Percentiles rank a stretch among this genome's conserved stretches.
Conservation (phyloP, 2,329 filamentous ascomycete species). For the Aspergillus sp. region DNA sequence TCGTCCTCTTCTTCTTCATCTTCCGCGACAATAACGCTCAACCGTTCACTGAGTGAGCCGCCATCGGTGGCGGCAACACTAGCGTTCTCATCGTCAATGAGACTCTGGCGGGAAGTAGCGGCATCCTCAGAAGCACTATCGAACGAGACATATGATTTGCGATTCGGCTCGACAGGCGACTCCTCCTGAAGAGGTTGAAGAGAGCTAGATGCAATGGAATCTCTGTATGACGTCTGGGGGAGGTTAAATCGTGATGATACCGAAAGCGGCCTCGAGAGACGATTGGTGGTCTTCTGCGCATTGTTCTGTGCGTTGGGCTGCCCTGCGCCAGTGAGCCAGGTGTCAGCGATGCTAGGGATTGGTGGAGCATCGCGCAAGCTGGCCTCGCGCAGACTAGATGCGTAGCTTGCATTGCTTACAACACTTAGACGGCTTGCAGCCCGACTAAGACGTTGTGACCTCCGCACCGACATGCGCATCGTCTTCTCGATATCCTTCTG, state of each 20-base stretch:
- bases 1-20: conserved; percentile 90
- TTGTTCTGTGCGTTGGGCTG: conserved; percentile 4
- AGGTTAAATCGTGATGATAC: conserved; percentile 51
- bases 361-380: conserved; percentile 79
- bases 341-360: conserved; percentile 90
- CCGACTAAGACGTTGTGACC: conserved; percentile 84
- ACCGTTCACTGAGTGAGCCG: conserved; percentile 71
- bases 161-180: conserved; percentile 74
- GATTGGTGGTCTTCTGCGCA: conserved; percentile 34
- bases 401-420: conserved; percentile 86
- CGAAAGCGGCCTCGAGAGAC: conserved; percentile 52
- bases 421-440: conserved; percentile 90
- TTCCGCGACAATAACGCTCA: conserved; percentile 77
- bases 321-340: conserved; percentile 60
- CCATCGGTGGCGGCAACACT: conserved; percentile 57
- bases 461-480: conserved; percentile 81
- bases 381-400: conserved; percentile 80
- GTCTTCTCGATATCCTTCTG: conserved; percentile 94
- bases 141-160: conserved; percentile 88
- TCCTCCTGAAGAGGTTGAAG: conserved; percentile 89
- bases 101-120: conserved; percentile 65
- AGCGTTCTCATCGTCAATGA: conserved; percentile 74
- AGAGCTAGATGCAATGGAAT: conserved; percentile 82
- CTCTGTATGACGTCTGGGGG: conserved; percentile 62
- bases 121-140: conserved; percentile 62